Conservation (phyloP, 208 protist species). For the Eutreptiella sp. region DNA sequence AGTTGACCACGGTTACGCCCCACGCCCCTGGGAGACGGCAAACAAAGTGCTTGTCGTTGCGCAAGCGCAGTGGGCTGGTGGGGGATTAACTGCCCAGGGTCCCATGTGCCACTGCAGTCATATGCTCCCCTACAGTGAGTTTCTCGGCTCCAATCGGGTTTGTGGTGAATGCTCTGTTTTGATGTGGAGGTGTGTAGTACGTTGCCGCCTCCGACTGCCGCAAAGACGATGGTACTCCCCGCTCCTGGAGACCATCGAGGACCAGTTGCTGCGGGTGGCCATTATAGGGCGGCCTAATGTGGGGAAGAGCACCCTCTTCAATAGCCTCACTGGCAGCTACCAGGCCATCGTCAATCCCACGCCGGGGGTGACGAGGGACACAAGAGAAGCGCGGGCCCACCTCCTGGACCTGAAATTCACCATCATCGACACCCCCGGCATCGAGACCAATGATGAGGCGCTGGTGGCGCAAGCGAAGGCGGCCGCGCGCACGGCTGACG, state of each 20-base stretch:
- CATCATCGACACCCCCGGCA: slow-evolving; percentile 74
- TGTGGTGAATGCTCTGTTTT: no score
- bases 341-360: slow-evolving; percentile 69
- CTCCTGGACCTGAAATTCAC: slow-evolving; percentile 71
- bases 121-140: no score
- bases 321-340: slow-evolving; percentile 55
- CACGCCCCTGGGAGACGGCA: no score
- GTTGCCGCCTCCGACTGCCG: no score
- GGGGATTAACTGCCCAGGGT: no score
- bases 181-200: no score
- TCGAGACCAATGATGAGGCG: slow-evolving; percentile 56
- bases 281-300: slow-evolving; percentile 76
- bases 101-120: no score
- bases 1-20: no score
- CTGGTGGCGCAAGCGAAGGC: slow-evolving; percentile 72
- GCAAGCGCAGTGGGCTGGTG: no score
- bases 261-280: slow-evolving; percentile 69
- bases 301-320: slow-evolving; percentile 79
- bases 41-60: no score
- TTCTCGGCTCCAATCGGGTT: no score
- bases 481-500: slow-evolving; percentile 69
- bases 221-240: slow-evolving; percentile 30
- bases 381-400: slow-evolving; percentile 59
- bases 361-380: slow-evolving; percentile 74
- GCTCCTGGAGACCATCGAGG: slow-evolving; percentile 63